A percentile compares a stretch with the other conserved stretches of the same genome.
These are phyloP conservation scores for Podospora conica DNA, from an alignment of 495 filamentous ascomycete species.

Conservation along the genomic window DNA sequence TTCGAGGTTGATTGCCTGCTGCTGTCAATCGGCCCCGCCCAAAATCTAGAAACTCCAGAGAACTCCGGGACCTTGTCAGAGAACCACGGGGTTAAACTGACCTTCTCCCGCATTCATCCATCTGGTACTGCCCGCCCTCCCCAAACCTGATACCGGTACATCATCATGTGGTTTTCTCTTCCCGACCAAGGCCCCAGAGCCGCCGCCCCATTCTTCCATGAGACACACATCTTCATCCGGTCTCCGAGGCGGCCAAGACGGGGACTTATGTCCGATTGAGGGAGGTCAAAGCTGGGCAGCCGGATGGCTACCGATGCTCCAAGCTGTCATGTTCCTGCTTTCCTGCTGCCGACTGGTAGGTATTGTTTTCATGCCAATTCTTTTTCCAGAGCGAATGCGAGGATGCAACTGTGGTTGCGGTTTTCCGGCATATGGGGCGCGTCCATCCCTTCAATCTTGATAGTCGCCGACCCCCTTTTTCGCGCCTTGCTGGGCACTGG, in stretches of 20 bases:
- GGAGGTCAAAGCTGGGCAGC: not conserved
- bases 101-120: slow-evolving; percentile 14
- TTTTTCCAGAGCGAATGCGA: not conserved
- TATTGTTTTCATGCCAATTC: not conserved
- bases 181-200: slow-evolving; percentile 1
- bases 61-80: slow-evolving; percentile 15
- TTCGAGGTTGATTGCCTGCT: not conserved
- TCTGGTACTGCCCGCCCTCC: not conserved
- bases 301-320: not conserved
- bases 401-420: not conserved
- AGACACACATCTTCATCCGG: slow-evolving; percentile 20
- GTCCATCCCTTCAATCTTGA: not conserved
- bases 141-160: slow-evolving; percentile 13
- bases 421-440: not conserved
- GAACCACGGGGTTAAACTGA: slow-evolving; percentile 24
- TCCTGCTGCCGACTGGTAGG: too few species aligned
- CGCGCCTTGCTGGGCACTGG: too few species aligned
- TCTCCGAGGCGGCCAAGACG: slow-evolving; percentile 12
- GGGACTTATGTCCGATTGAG: not conserved
- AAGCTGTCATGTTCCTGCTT: too few species aligned
- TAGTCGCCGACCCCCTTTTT: not conserved
- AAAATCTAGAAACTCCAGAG: slow-evolving; percentile 4
- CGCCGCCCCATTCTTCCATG: slow-evolving; percentile 18
- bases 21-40: not conserved
- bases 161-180: slow-evolving; percentile 5